Evolutionary conservation across 495 filamentous ascomycete species (phyloP), one percentile per base, ranked within the genome.

Genomic region (Penicillium coffeae): DNA sequence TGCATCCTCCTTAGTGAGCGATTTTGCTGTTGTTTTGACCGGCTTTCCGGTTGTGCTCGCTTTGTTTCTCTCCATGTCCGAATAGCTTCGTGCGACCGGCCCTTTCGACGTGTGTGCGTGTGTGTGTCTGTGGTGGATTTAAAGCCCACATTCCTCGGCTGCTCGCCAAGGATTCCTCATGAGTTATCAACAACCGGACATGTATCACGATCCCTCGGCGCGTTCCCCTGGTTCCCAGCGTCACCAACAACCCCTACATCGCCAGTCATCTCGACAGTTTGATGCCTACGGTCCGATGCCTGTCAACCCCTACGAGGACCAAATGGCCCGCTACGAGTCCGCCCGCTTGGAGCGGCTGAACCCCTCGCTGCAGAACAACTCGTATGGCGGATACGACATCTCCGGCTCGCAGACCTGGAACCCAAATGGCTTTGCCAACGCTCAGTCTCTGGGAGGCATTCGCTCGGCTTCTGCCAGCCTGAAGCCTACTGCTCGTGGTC

Each of bases 331-430:
- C 65, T 86, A 77, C 63, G 82, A 79, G 58, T 75, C 68, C 58
- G 73, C 72, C 59, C 75, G 79, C 55, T 80, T 80, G 54, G 81
- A 83, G 55, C 78, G 78, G 48, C 65, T 80, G 52, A 83, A 82
- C 56, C 70, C 78, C 7, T 74, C 73, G 30, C 63, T 79, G 57
- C 66, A 75, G 47, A 70, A 72, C 48, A 70, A 66, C 39, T 68
- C 63, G 21, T 83, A 83, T n/a, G n/a, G n/a, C 55, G 77, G 74
- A 10, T 85, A 83, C 51, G 81, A 84, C 47, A 68, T 82, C 47
- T 71, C 78, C 41, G 80, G 76, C 25, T 80, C 80, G n/a, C 81
- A 84, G 59, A 81, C 80, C 5, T 86, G 83, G 82, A 86, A 86
- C 46, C 73, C 77, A 32, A 73, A 74, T 54, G 78, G 75, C 27